Percentiles rank a stretch among this genome's conserved stretches.
Conservation (phyloP, 371 early-diverging fungal genomes). For the Mortierella sp. region DNA sequence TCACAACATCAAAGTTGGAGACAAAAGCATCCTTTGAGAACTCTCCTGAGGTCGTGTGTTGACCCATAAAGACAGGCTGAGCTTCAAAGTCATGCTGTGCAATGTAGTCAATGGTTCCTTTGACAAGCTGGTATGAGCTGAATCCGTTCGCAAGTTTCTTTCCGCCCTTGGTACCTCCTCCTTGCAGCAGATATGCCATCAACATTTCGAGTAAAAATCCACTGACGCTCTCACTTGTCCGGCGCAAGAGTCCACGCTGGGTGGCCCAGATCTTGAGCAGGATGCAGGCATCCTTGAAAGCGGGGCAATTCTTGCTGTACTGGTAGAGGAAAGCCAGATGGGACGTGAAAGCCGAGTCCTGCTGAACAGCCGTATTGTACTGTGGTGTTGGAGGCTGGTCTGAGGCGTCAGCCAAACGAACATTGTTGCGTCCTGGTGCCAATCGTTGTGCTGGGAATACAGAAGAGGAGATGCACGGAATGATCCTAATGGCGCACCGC, state of each 20-base stretch:
- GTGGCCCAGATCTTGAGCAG: conserved; percentile 87
- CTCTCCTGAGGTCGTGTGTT: conserved; percentile 47
- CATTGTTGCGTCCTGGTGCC: conserved; percentile 84
- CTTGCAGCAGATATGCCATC: conserved; percentile 84
- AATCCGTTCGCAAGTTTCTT: conserved; percentile 75
- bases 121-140: conserved; percentile 88
- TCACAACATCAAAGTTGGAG: conserved; percentile 75
- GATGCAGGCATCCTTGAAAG: conserved; percentile 82
- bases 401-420: conserved; percentile 61
- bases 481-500: conserved; percentile 78
- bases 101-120: conserved; percentile 87
- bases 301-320: conserved; percentile 74
- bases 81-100: conserved; percentile 79
- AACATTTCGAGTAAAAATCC: conserved; percentile 88
- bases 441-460: conserved; percentile 78
- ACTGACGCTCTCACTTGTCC: conserved; percentile 61
- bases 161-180: conserved; percentile 67
- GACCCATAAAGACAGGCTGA: conserved; percentile 77
- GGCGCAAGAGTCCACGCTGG: conserved; percentile 73
- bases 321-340: conserved; percentile 85
- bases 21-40: conserved; percentile 71
- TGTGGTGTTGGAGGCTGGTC: conserved; percentile 82
- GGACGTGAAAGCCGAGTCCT: conserved; percentile 77
- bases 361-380: conserved; percentile 88
- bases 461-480: conserved; percentile 74